phyloP scores from a whole-genome alignment of 768 basidiomycete genomes.

The Cystofilobasidium capitatum region DNA sequence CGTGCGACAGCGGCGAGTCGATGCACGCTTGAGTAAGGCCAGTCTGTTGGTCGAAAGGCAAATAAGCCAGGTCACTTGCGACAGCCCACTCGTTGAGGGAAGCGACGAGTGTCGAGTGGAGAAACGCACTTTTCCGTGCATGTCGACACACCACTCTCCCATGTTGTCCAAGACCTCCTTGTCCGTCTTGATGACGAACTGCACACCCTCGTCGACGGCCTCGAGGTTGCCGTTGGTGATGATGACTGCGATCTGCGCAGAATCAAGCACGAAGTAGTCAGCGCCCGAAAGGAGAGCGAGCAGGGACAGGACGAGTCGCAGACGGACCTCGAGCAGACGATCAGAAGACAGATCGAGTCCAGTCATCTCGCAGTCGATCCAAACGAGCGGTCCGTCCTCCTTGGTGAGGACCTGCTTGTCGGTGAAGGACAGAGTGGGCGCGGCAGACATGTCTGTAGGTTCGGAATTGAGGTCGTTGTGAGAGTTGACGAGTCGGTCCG shows the following conservation, averaged over 20 bases:
- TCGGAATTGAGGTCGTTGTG: not conserved
- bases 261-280: not conserved
- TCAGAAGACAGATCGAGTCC: conserved; percentile 22
- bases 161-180: conserved; percentile 71
- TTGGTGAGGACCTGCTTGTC: conserved; percentile 9
- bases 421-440: not conserved
- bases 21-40: conserved; percentile 75
- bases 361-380: conserved; percentile 28
- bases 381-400: conserved; percentile 21
- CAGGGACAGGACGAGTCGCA: not conserved
- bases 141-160: conserved; percentile 75
- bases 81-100: not conserved
- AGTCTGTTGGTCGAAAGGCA: conserved; percentile 42
- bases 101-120: conserved; percentile 37
- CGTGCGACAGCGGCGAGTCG: conserved; percentile 54
- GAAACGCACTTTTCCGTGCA: conserved; percentile 49
- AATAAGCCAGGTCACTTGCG: conserved; percentile 16
- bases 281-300: not conserved
- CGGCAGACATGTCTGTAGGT: not conserved
- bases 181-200: conserved; percentile 64
- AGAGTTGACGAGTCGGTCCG: too few species aligned
- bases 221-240: conserved; percentile 79
- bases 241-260: conserved; percentile 61
- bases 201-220: conserved; percentile 67
- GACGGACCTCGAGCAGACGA: conserved; percentile 21